Evolutionary conservation across 441 rosid genomes (phyloP).

Genomic region (Euphorbia schlechtendalii): DNA sequence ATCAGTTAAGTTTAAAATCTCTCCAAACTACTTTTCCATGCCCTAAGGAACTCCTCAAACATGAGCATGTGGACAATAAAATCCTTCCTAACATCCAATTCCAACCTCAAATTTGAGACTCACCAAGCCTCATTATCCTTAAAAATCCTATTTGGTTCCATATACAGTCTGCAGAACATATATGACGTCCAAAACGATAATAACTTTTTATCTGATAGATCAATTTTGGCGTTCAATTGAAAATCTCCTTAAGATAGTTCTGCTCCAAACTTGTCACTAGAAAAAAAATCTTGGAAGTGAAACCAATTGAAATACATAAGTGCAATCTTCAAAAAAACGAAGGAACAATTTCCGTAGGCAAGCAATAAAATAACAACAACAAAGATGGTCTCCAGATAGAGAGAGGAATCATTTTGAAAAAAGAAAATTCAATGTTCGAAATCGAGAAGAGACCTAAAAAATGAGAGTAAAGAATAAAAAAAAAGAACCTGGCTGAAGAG

Average conservation of each 20-base stretch:
- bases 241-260: background rate
- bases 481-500: constrained; percentile 76
- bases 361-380: too few species aligned
- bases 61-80: background rate
- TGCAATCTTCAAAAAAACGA: background rate
- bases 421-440: background rate
- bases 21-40: background rate
- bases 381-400: background rate
- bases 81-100: background rate
- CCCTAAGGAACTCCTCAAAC: background rate
- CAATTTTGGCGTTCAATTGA: background rate
- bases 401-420: background rate
- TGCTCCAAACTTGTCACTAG: background rate
- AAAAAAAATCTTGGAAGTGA: background rate
- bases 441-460: constrained; percentile 1
- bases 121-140: constrained; percentile 2
- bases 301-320: background rate
- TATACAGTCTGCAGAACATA: background rate
- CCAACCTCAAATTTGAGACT: background rate
- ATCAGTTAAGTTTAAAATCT: background rate
- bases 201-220: background rate
- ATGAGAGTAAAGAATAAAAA: background rate
- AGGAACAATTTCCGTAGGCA: too few species aligned
- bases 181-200: background rate
- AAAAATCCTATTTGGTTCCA: background rate